Percentiles rank a stretch among this genome's conserved stretches.
Evolutionary conservation across 176 grass and related monocot genomes (phyloP).

Genomic region (Panicum miliaceum): DNA sequence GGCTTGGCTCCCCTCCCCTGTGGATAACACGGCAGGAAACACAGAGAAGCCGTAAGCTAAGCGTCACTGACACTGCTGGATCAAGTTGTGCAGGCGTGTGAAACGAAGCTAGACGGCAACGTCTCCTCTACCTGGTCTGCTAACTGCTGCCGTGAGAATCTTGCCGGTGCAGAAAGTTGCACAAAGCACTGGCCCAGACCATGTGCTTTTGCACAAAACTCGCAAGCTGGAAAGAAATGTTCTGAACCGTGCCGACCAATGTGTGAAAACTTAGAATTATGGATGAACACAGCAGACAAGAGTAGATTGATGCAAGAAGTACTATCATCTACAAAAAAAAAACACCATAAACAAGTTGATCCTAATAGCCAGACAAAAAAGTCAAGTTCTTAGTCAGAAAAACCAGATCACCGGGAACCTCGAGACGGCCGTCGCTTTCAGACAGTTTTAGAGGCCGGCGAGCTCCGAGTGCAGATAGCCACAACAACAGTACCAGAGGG

Average conservation of each 20-base stretch:
- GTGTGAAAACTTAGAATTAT: too few relatives aligned
- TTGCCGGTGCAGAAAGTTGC: too few relatives aligned
- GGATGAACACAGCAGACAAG: background rate
- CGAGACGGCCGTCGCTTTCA: background rate
- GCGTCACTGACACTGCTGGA: background rate
- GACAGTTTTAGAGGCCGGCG: slow-evolving; percentile 8
- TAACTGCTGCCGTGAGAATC: too few relatives aligned
- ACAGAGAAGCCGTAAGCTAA: background rate
- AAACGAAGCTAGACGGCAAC: background rate
- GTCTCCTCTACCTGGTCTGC: background rate
- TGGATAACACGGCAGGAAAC: background rate
- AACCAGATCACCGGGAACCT: background rate
- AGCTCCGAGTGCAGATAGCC: background rate
- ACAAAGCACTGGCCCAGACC: background rate
- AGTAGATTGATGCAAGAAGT: background rate
- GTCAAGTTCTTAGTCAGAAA: background rate
- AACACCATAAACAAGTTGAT: background rate
- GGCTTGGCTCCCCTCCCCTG: background rate
- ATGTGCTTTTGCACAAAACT: background rate
- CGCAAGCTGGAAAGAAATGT: too few relatives aligned
- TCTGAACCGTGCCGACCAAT: too few relatives aligned
- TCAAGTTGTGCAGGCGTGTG: background rate
- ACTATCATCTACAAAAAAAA: background rate
- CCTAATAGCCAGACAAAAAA: background rate
- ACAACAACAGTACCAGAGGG: background rate